Conservation (phyloP, 2,329 filamentous ascomycete genomes). For the Colletotrichum coccodes region DNA sequence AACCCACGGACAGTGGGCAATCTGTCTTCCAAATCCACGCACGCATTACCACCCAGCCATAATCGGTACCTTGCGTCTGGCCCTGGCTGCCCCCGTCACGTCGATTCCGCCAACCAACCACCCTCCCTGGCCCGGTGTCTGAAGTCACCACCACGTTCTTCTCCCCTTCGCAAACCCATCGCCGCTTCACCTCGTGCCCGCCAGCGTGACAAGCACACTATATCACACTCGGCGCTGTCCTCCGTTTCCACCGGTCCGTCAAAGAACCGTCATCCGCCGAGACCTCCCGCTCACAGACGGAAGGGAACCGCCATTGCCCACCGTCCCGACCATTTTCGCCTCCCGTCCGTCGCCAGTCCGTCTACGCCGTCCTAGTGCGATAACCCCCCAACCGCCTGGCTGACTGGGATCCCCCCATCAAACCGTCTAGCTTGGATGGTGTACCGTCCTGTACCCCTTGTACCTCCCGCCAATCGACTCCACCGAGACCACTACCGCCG, state of each 20-base stretch:
- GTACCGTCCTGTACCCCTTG: constrained; percentile 30
- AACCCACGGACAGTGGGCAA: constrained; percentile 14
- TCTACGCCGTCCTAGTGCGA: constrained; percentile 8
- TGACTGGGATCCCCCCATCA: constrained; percentile 29
- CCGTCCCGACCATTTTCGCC: constrained; percentile 5
- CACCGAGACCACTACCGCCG: constrained; percentile 26
- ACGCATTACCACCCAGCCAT: not conserved
- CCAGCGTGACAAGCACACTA: not conserved
- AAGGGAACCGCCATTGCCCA: constrained; percentile 1
- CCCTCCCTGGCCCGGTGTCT: not conserved
- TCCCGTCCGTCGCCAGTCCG: constrained; percentile 20
- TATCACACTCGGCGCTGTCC: not conserved
- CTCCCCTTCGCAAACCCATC: constrained; percentile 12
- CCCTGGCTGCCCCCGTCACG: constrained; percentile 22
- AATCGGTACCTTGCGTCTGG: constrained; percentile 31
- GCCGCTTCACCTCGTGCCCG: constrained; percentile 3
- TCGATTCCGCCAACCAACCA: constrained; percentile 23
- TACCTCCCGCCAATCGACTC: constrained; percentile 30
- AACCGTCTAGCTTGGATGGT: constrained; percentile 17
- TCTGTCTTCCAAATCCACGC: not conserved
- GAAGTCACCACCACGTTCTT: constrained; percentile 17
- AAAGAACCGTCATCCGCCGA: not conserved
- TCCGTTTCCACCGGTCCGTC: constrained; percentile 10
- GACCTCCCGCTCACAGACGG: constrained; percentile 5
- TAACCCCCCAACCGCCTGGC: constrained; percentile 27